A percentile compares a stretch with the other conserved stretches of the same genome.
phyloP scores from a whole-genome alignment of 768 basidiomycete species.

The Fomitopsis serialis region DNA sequence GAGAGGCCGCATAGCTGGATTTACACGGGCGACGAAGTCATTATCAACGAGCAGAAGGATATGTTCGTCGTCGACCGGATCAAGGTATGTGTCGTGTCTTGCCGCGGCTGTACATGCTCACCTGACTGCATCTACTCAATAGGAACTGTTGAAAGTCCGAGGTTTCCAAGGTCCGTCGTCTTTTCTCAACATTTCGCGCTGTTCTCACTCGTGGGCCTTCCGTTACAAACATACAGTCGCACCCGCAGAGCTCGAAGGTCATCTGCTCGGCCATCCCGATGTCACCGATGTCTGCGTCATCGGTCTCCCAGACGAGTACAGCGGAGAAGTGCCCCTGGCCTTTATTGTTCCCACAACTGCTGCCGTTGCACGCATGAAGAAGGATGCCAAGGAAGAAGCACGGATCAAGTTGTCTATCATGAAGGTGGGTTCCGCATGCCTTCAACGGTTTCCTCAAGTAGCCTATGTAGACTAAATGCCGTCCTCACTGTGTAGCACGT shows the following conservation, averaged over 20 bases:
- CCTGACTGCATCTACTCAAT: background rate
- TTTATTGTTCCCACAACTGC: slow-evolving; percentile 50
- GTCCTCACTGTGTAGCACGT: slow-evolving; percentile 17
- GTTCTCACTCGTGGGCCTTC: background rate
- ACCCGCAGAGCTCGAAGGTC: slow-evolving; percentile 68
- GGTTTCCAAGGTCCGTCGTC: slow-evolving; percentile 26
- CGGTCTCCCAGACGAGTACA: slow-evolving; percentile 61
- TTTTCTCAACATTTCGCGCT: background rate
- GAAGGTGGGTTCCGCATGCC: slow-evolving; percentile 41
- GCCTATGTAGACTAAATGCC: background rate
- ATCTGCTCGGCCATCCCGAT: slow-evolving; percentile 54
- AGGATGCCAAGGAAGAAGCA: slow-evolving; percentile 27
- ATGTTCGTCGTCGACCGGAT: slow-evolving; percentile 69
- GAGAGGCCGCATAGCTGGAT: slow-evolving; percentile 44
- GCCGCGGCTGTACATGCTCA: background rate
- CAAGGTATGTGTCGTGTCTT: slow-evolving; percentile 39
- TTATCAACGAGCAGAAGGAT: slow-evolving; percentile 55
- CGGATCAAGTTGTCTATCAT: slow-evolving; percentile 42
- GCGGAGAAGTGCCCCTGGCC: slow-evolving; percentile 68
- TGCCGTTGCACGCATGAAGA: slow-evolving; percentile 31
- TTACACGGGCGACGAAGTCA: slow-evolving; percentile 67
- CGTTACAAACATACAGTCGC: slow-evolving; percentile 36
- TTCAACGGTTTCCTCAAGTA: background rate
- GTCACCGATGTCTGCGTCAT: slow-evolving; percentile 62
- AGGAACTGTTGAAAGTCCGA: slow-evolving; percentile 66